Evolutionary conservation across 2,329 filamentous ascomycete species (phyloP).

Genomic region (Ceratocystis colombiana): DNA sequence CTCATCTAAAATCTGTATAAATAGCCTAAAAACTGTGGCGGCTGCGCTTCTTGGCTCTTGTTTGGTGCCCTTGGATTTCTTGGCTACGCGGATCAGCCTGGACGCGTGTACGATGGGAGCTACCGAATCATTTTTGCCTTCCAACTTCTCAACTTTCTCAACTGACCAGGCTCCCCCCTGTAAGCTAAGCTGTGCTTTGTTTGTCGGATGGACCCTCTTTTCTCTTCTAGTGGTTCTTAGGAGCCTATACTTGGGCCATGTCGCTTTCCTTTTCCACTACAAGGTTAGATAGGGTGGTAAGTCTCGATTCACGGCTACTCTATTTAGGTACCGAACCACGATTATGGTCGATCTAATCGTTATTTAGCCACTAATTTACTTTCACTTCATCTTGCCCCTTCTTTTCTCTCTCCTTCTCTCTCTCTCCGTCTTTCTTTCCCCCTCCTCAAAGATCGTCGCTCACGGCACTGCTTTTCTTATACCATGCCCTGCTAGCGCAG

Average conservation of each 20-base stretch:
- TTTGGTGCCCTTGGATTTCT: background rate
- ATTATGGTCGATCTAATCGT: background rate
- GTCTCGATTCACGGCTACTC: background rate
- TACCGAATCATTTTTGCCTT: background rate
- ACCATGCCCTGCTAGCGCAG: background rate
- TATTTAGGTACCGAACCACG: slow-evolving; percentile 9
- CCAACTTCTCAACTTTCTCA: background rate
- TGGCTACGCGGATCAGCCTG: slow-evolving; percentile 8
- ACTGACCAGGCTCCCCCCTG: background rate
- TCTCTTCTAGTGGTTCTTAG: background rate
- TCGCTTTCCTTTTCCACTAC: background rate
- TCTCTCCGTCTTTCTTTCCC: background rate
- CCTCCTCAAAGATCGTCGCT: background rate
- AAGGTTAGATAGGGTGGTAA: background rate
- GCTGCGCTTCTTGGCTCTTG: background rate
- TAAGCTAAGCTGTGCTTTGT: background rate
- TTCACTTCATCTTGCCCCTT: background rate
- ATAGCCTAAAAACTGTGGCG: slow-evolving; percentile 1
- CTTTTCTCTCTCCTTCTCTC: background rate
- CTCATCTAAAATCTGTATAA: slow-evolving; percentile 2
- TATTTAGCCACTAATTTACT: background rate
- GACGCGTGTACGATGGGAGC: slow-evolving; percentile 3
- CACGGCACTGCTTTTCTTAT: background rate
- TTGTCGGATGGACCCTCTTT: slow-evolving; percentile 10
- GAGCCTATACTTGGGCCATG: slow-evolving; percentile 12